Base-by-base conservation (phyloP, 208 protist genomes). In the Acanthamoeba quina region DNA sequence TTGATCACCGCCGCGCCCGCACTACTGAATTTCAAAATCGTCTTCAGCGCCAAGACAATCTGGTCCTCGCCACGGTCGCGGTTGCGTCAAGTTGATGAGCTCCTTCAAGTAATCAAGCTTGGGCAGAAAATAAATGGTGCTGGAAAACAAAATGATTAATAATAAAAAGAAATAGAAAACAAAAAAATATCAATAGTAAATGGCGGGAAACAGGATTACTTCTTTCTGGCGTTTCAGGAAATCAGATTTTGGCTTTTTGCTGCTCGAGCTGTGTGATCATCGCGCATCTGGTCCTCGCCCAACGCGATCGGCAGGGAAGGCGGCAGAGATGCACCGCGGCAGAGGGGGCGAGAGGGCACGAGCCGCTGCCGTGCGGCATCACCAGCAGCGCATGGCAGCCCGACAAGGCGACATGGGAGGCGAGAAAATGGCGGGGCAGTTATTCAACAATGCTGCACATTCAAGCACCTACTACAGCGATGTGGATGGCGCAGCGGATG, bases 301-400 rank as follows among this genome's bases (percentile, higher is more conserved):
- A n/a, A n/a, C n/a, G n/a, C n/a, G n/a, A n/a, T n/a, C n/a, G n/a
- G n/a, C n/a, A 54, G 49, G 4, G 49, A 54, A 11, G 11, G 17
- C 2, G 6, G 6, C 11, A 60, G 56, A 60, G 56, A 85, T 85
- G 76, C 76, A 85, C 21, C 76, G 76, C 26, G 49, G 47, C 31
- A 54, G 76, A 31, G 72, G 72, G 15, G 72, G 41, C 41, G 72
- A 82, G 41, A 44, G 72, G 49, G 76, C 47, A 17, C 76, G 76
- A 62, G 76, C 76, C 24, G 74, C 74, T 31, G 74, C 44, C 19
- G 76, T 85, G 26, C 13, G 47, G 49, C 76, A 85, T 37, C 76
- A 82, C 44, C 72, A 85, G 47, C 41, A 85, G 49, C 76, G 76
- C 41, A 62, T 85, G 76, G 68, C 68, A n/a, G 68, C 29, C 15